Conservation (phyloP, 2,329 filamentous ascomycete genomes). For the Aspergillus pseudoviridinutans region DNA sequence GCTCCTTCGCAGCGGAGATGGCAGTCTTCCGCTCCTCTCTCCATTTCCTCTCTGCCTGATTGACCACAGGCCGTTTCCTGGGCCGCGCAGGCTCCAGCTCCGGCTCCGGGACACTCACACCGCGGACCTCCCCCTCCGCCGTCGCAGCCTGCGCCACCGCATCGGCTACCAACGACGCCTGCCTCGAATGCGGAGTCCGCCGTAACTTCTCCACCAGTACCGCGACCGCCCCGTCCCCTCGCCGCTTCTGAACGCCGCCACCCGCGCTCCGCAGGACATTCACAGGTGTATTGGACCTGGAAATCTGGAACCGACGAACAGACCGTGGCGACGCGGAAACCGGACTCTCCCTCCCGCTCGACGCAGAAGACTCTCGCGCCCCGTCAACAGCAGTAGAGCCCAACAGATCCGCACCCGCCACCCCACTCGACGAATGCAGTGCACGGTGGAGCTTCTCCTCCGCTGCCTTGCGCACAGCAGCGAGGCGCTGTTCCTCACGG, state of each 20-base stretch:
- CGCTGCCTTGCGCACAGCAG: conserved; percentile 24
- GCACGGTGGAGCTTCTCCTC: conserved; percentile 28
- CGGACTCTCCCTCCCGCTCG: conserved; percentile 13
- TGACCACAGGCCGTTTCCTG: conserved; percentile 39
- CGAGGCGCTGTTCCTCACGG: conserved; percentile 29
- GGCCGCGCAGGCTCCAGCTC: conserved; percentile 11
- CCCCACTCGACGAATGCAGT: conserved; percentile 18
- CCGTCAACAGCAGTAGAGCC: neutral
- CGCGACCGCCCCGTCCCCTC: conserved; percentile 27
- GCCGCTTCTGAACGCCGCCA: conserved; percentile 35
- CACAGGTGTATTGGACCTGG: conserved; percentile 26
- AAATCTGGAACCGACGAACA: conserved; percentile 40
- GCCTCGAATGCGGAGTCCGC: conserved; percentile 29
- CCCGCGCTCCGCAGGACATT: conserved; percentile 24
- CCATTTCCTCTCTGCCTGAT: conserved; percentile 39
- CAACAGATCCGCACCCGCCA: neutral
- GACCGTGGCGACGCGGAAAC: conserved; percentile 18
- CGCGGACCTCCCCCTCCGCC: conserved; percentile 1
- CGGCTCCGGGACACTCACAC: conserved; percentile 7
- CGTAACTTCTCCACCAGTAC: conserved; percentile 40
- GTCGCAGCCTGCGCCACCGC: conserved; percentile 18
- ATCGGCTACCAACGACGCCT: conserved; percentile 32
- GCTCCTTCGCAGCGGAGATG: conserved; percentile 34
- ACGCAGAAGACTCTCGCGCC: conserved; percentile 5
- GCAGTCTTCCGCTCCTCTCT: conserved; percentile 30